Conservation (phyloP, 225 moss, liverwort and hornwort genomes). For the Pseudisothecium myosuroides region DNA sequence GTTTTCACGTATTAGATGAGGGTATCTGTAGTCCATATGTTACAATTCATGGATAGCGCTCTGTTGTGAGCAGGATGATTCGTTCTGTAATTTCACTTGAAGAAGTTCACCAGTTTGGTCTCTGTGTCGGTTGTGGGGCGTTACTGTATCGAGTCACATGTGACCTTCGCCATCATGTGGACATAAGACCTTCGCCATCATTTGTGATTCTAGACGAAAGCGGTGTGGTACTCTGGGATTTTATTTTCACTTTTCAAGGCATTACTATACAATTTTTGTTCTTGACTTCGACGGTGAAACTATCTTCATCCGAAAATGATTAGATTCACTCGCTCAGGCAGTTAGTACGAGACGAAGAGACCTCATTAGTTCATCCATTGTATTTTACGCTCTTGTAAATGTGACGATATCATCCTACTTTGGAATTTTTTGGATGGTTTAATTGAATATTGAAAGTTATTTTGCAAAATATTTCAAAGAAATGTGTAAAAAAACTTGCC, state of each 20-base stretch:
- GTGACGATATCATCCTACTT: not conserved
- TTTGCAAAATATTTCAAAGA: not conserved
- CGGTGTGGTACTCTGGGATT: not conserved
- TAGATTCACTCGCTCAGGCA: not conserved
- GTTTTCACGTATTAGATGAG: not conserved
- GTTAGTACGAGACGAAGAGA: no score
- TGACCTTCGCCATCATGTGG: not conserved
- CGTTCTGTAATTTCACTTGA: not conserved
- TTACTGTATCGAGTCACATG: not conserved
- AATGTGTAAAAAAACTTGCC: no score
- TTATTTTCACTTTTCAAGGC: not conserved
- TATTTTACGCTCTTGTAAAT: no score
- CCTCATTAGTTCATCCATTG: not conserved
- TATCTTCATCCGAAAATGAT: not conserved
- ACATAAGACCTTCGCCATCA: not conserved
- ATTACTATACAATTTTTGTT: no score
- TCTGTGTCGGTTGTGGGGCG: not conserved
- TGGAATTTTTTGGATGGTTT: not conserved
- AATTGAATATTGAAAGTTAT: no score
- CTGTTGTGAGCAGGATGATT: not conserved
- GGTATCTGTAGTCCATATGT: not conserved
- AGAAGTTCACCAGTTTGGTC: not conserved
- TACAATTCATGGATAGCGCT: not conserved
- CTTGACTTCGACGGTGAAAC: not conserved
- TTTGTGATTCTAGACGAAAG: not conserved